phyloP scores from a whole-genome alignment of 306 rosid species.

The Pachyrhizus erosus region DNA sequence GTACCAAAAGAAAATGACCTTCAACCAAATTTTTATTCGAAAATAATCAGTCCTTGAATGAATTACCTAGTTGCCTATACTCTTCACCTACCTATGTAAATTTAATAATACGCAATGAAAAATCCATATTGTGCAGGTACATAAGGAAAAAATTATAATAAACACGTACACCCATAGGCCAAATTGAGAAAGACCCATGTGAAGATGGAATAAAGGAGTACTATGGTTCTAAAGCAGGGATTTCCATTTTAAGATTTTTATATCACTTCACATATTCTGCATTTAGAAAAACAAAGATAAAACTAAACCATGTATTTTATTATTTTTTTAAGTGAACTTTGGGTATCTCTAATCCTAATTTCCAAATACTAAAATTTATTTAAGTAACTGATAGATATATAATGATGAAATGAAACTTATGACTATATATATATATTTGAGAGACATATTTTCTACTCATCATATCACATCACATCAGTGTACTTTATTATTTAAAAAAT shows the following conservation, averaged over 20 bases:
- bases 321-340: not conserved
- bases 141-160: not conserved
- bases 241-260: not conserved
- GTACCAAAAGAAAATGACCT: conserved; percentile 21
- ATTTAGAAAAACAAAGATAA: not conserved
- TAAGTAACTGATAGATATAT: too few species aligned
- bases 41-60: not conserved
- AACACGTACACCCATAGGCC: not conserved
- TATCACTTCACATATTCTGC: not conserved
- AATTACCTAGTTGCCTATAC: not conserved
- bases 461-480: too few species aligned
- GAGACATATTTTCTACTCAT: too few species aligned
- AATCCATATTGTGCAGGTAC: not conserved
- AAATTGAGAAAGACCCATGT: conserved; percentile 24
- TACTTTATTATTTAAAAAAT: too few species aligned
- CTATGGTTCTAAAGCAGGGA: not conserved
- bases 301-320: not conserved
- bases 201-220: not conserved
- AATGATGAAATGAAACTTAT: too few species aligned
- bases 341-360: too few species aligned
- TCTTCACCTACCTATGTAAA: conserved; percentile 18
- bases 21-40: not conserved
- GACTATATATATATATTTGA: too few species aligned
- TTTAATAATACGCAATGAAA: conserved; percentile 17
- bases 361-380: too few species aligned